These are phyloP conservation scores for Fusarium humuli DNA, from an alignment of 2,329 filamentous ascomycete species.

Conservation along the genomic window DNA sequence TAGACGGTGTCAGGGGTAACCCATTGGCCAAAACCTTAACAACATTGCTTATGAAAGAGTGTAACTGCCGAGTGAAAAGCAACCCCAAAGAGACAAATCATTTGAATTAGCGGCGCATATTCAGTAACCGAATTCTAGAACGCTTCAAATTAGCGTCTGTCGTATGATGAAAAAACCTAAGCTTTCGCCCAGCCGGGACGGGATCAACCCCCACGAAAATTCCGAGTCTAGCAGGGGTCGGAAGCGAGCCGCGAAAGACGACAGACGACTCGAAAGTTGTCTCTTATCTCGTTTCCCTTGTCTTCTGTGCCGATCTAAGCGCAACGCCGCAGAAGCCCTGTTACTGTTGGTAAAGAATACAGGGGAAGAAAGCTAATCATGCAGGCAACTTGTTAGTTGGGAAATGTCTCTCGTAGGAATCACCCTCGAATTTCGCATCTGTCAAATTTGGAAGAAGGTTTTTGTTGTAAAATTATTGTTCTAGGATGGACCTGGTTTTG, in stretches of 20 bases:
- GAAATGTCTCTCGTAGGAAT: not conserved
- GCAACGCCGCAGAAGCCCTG: not conserved
- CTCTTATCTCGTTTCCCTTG: not conserved
- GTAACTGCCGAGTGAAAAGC: not conserved
- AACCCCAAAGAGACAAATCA: not conserved
- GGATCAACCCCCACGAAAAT: constrained; percentile 4
- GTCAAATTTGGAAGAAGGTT: not conserved
- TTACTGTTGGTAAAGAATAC: not conserved
- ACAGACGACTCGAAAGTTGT: not conserved
- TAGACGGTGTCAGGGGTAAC: not conserved
- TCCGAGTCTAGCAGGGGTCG: constrained; percentile 14
- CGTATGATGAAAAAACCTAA: constrained; percentile 22
- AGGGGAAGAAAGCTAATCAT: constrained; percentile 11
- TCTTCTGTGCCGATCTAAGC: constrained; percentile 12
- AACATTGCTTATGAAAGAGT: not conserved
- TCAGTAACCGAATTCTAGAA: not conserved
- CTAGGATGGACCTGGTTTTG: not conserved
- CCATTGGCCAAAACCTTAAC: not conserved
- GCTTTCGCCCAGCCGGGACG: constrained; percentile 36
- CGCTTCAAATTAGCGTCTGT: constrained; percentile 13
- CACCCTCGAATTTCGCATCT: not conserved
- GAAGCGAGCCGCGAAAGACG: constrained; percentile 3
- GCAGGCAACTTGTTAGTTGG: not conserved
- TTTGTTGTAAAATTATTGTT: not conserved
- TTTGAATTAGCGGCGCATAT: too few relatives aligned